Conservation (phyloP, 2,329 filamentous ascomycete genomes). For the Verticillium klebahnii region DNA sequence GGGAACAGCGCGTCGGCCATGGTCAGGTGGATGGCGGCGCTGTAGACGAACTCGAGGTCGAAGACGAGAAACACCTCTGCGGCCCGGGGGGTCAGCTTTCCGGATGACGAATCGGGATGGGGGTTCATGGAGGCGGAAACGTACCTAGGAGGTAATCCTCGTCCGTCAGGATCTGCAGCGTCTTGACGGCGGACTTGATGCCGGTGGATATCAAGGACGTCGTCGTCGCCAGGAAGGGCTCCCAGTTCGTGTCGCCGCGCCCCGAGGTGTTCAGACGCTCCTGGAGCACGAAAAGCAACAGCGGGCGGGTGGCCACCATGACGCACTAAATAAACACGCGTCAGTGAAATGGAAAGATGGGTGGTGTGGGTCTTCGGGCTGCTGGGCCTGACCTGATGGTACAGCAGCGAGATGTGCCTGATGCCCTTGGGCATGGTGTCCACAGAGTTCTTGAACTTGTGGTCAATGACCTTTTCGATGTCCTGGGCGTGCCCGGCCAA, state of each 20-base stretch:
- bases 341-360: background rate
- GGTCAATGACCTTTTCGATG: slow-evolving; percentile 28
- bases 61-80: slow-evolving; percentile 31
- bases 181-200: slow-evolving; percentile 35
- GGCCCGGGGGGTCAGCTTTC: background rate
- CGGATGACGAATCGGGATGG: background rate
- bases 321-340: slow-evolving; percentile 22
- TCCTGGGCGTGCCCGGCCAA: slow-evolving; percentile 32
- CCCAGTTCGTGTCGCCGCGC: slow-evolving; percentile 20
- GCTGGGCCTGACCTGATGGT: slow-evolving; percentile 26
- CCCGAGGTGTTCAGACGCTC: slow-evolving; percentile 25
- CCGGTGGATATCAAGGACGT: slow-evolving; percentile 30
- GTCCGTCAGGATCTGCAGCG: slow-evolving; percentile 28
- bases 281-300: slow-evolving; percentile 31
- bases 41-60: slow-evolving; percentile 31
- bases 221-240: slow-evolving; percentile 22
- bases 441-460: slow-evolving; percentile 25
- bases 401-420: slow-evolving; percentile 29
- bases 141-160: slow-evolving; percentile 27
- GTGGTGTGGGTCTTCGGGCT: background rate
- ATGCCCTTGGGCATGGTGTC: slow-evolving; percentile 29
- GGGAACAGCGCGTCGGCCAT: slow-evolving; percentile 33
- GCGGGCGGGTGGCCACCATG: slow-evolving; percentile 31
- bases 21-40: slow-evolving; percentile 26
- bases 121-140: background rate